Conservation (phyloP, 352 stramenopile genomes). For the Elongisporangium prolatum region DNA sequence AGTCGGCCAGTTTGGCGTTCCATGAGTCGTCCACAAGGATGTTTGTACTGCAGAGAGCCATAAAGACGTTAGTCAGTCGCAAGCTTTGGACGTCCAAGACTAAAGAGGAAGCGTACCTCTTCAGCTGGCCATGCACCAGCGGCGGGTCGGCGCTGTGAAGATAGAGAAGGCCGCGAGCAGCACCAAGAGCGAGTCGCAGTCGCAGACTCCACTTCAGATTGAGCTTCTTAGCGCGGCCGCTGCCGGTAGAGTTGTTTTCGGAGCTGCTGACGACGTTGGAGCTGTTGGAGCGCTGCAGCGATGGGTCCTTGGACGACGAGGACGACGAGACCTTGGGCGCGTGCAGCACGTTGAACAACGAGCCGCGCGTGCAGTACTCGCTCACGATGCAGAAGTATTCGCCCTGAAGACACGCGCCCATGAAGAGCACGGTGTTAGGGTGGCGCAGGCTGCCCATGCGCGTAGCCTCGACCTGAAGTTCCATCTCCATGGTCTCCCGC, state of each 20-base stretch:
- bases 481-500: slow-evolving; percentile 75
- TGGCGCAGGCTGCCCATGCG: slow-evolving; percentile 93
- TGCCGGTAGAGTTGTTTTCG: slow-evolving; percentile 6
- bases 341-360: slow-evolving; percentile 94
- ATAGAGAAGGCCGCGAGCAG: slow-evolving; percentile 74
- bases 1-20: slow-evolving; percentile 87
- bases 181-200: slow-evolving; percentile 76
- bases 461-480: slow-evolving; percentile 76
- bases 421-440: slow-evolving; percentile 98
- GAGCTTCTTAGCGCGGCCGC: slow-evolving; percentile 27
- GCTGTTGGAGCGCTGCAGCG: not conserved
- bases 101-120: too few species aligned
- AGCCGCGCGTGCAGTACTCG: slow-evolving; percentile 93
- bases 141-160: slow-evolving; percentile 81
- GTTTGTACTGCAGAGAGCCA: slow-evolving; percentile 43
- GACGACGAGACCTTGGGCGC: slow-evolving; percentile 27
- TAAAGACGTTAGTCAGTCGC: not conserved
- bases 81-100: too few species aligned
- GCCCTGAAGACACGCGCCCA: slow-evolving; percentile 94
- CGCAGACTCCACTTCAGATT: slow-evolving; percentile 78
- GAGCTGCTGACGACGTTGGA: slow-evolving; percentile 1
- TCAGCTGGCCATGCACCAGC: slow-evolving; percentile 83
- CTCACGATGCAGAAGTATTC: slow-evolving; percentile 96
- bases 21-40: slow-evolving; percentile 87
- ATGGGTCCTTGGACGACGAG: slow-evolving; percentile 11